Evolutionary conservation across 331 rosid species (phyloP).

Genomic region (Cydonia oblonga): DNA sequence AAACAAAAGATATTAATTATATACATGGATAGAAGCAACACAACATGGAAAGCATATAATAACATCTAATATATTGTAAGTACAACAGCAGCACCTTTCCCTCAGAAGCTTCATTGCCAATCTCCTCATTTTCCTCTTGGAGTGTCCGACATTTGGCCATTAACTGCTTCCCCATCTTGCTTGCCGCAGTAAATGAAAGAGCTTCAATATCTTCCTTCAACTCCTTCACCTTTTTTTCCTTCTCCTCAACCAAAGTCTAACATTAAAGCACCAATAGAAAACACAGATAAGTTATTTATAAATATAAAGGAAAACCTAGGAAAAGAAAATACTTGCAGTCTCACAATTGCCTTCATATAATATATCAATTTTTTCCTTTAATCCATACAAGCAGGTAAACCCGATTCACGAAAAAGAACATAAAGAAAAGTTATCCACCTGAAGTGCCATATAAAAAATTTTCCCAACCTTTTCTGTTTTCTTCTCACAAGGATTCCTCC

Average conservation of each 20-base stretch:
- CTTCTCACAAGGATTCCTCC: background rate
- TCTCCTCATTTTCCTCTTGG: slow-evolving; percentile 97
- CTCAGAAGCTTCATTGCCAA: slow-evolving; percentile 89
- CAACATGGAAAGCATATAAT: background rate
- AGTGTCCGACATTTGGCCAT: slow-evolving; percentile 95
- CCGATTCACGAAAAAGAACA: background rate
- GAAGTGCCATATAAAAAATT: background rate
- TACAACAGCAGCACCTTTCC: slow-evolving; percentile 55
- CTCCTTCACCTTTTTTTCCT: slow-evolving; percentile 79
- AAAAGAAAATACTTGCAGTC: background rate
- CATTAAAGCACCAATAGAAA: slow-evolving; percentile 1
- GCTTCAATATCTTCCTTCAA: slow-evolving; percentile 80
- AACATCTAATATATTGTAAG: slow-evolving; percentile 3
- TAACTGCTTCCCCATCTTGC: slow-evolving; percentile 91
- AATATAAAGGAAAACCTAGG: background rate
- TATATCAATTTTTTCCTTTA: background rate
- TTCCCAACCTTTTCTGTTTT: background rate
- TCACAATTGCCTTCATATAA: background rate
- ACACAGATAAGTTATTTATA: background rate
- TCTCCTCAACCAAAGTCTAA: slow-evolving; percentile 81
- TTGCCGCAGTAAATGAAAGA: slow-evolving; percentile 71
- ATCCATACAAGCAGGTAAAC: background rate
- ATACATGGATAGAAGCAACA: background rate
- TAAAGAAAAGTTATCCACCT: background rate
- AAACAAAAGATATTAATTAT: background rate